Base-by-base conservation (phyloP, 2,329 filamentous ascomycete species). In the Penicillium paneum region DNA sequence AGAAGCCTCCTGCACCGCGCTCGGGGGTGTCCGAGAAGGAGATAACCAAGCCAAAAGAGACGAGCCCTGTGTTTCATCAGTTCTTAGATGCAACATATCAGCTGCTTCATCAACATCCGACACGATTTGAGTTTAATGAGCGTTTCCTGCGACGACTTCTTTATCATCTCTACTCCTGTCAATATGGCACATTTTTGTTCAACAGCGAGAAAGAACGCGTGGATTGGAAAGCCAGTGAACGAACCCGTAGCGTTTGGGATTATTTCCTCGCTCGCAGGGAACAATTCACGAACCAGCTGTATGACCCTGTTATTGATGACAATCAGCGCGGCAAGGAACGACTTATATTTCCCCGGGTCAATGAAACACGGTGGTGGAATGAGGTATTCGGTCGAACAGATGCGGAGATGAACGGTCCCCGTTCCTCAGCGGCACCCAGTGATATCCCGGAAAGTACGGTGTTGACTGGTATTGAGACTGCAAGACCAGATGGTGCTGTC, bases 41-140 rank as follows among this genome's bases (percentile, higher is more conserved):
- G 63, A 82, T 86, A 10, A 97, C 91, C 0, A 74, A 74, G 50
- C 85, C 87, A n/a, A 94, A 90, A 63, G 94, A 97, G 76, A 89
- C 95, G 32, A 95, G 91, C 56, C 94, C 94, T 0, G 90, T 99
- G 24, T 99, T 99, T 73, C 94, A 99, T 66, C 94, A 99, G 69
- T 99, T 97, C 73, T 82, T 99, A 10, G 94, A 97, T 68, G 91
- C 91, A 35, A 91, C 90, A 1, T 97, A 94, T 69, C 94, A 99
- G 71, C 80, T 99, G 28, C 76, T 96, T 24, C 81, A 89, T 57
- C 94, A 97, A 70, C 80, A 93, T 65, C 91, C 91, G 0, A 89
- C 85, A 7, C 87, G 92, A 0, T 99, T 99, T 68, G 93, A 99
- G 71, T 99, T 91, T 74, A 97, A 96, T 63, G 94, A 97, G 71